These are phyloP conservation scores for Phylloporus sp. DNA, from an alignment of 768 basidiomycete species.

Conservation along the genomic window DNA sequence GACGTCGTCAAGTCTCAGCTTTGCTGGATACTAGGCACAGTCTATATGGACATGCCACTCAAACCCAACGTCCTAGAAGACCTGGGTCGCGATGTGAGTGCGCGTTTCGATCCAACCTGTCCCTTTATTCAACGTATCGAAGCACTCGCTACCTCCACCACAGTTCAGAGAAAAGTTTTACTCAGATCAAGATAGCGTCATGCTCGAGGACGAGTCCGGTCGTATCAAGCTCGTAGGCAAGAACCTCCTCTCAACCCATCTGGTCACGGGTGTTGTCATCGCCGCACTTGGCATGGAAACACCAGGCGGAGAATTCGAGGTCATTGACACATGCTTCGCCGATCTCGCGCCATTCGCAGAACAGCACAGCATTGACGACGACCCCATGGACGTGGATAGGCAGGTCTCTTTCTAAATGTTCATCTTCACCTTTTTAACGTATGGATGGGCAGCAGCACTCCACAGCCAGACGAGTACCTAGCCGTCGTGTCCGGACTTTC, in stretches of 20 bases:
- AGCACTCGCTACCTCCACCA: slow-evolving; percentile 89
- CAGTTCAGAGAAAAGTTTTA: slow-evolving; percentile 69
- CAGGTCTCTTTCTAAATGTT: slow-evolving; percentile 10
- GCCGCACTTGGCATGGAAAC: slow-evolving; percentile 91
- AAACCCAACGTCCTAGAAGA: slow-evolving; percentile 99
- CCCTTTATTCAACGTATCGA: slow-evolving; percentile 8
- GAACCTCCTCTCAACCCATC: slow-evolving; percentile 47
- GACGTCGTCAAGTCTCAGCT: slow-evolving; percentile 81
- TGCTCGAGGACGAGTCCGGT: slow-evolving; percentile 96
- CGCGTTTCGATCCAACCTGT: slow-evolving; percentile 1
- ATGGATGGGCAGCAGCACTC: slow-evolving; percentile 9
- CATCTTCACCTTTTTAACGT: slow-evolving; percentile 7
- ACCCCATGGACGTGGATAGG: slow-evolving; percentile 72
- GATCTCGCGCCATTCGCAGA: slow-evolving; percentile 61
- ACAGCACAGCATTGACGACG: slow-evolving; percentile 19
- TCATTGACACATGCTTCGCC: slow-evolving; percentile 81
- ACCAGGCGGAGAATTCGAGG: slow-evolving; percentile 85
- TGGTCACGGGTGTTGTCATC: slow-evolving; percentile 91
- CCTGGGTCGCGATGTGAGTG: slow-evolving; percentile 82
- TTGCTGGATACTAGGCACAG: slow-evolving; percentile 90
- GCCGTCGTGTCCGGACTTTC: slow-evolving; percentile 84
- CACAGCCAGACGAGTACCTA: slow-evolving; percentile 63
- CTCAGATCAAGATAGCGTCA: slow-evolving; percentile 72
- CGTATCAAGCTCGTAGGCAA: slow-evolving; percentile 85
- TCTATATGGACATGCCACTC: slow-evolving; percentile 98